phyloP scores from a whole-genome alignment of 306 rosid genomes.

The Dalbergia cochinchinensis region DNA sequence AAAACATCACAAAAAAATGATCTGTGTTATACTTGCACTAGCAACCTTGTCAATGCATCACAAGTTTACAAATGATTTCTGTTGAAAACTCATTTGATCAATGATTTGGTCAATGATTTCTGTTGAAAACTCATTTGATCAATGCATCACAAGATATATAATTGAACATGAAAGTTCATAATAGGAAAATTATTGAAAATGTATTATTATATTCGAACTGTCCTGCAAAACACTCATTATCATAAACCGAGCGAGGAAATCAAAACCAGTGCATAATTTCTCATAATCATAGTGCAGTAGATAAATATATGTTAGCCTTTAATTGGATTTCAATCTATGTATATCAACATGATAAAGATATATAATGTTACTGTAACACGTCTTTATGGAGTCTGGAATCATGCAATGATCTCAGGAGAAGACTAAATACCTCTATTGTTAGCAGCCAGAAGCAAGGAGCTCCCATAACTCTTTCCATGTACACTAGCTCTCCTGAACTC shows the following conservation, averaged over 20 bases:
- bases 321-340: neutral
- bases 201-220: neutral
- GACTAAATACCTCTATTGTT: constrained; percentile 50
- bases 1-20: constrained; percentile 33
- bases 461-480: constrained; percentile 63
- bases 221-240: constrained; percentile 1
- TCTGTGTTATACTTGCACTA: constrained; percentile 21
- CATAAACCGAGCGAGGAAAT: neutral
- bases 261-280: constrained; percentile 1
- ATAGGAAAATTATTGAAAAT: neutral
- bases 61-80: neutral
- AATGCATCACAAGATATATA: constrained; percentile 22
- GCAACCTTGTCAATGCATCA: constrained; percentile 25
- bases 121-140: too few species aligned
- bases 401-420: constrained; percentile 21
- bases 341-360: neutral
- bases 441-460: constrained; percentile 47
- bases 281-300: constrained; percentile 14
- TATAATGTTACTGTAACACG: neutral
- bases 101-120: too few species aligned
- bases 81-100: neutral
- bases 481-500: constrained; percentile 82
- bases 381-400: constrained; percentile 8
- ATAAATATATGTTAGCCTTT: neutral
- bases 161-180: neutral